Conservation (phyloP, 2,329 filamentous ascomycete species). For the Monilinia fructicola region DNA sequence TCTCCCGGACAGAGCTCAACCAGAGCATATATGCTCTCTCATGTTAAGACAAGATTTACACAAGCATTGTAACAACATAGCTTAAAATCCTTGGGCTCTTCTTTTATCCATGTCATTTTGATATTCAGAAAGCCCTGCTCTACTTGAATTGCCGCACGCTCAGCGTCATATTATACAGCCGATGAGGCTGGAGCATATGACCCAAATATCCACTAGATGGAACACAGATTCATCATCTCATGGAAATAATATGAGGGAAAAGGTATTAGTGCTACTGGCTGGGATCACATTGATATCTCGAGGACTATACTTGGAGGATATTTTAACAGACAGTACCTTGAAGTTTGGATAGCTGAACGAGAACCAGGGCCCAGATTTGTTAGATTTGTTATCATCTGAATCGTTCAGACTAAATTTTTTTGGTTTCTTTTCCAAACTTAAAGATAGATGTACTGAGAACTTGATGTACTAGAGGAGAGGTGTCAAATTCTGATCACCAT, state of each 20-base stretch:
- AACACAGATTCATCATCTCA: background rate
- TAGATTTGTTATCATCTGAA: background rate
- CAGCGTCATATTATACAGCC: background rate
- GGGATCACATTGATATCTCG: background rate
- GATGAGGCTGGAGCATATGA: background rate
- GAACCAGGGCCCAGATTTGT: slow-evolving; percentile 3
- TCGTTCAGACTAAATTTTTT: too few relatives aligned
- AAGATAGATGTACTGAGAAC: background rate
- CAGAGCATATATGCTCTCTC: too few relatives aligned
- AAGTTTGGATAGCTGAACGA: slow-evolving; percentile 14
- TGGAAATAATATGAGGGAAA: slow-evolving; percentile 2
- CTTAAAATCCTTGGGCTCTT: too few relatives aligned
- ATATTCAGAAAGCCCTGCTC: background rate
- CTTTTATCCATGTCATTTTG: background rate
- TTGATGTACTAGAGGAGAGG: too few relatives aligned
- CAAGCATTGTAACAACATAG: too few relatives aligned
- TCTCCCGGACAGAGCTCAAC: too few relatives aligned
- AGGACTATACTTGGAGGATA: slow-evolving; percentile 7
- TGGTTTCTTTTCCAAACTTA: too few relatives aligned
- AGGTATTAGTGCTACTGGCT: slow-evolving; percentile 1
- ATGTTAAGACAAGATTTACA: too few relatives aligned
- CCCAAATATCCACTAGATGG: slow-evolving; percentile 2
- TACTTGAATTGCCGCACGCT: background rate
- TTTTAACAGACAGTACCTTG: too few relatives aligned
- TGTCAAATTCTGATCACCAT: too few relatives aligned